Conservation (phyloP, 78 protist genomes). For the Dictyostelium brefeldianum region DNA sequence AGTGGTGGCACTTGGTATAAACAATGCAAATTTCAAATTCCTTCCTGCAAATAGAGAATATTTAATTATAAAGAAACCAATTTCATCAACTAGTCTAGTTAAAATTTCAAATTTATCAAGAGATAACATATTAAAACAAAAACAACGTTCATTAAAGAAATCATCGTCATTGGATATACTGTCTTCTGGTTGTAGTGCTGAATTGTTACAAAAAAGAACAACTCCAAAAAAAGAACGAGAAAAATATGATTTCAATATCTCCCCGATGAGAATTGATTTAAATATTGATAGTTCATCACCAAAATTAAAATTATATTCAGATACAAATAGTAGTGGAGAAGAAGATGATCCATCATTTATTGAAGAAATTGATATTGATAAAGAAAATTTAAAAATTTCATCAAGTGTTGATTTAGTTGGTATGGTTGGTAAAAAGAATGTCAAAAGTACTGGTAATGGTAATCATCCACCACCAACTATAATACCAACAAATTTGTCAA, state of each 20-base stretch:
- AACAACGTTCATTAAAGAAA: not conserved
- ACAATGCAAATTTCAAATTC: not conserved
- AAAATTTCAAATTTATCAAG: not conserved
- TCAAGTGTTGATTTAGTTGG: not conserved
- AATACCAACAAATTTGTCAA: not conserved
- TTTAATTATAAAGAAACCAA: slow-evolving; percentile 9
- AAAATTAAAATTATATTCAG: not conserved
- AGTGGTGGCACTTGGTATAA: not conserved
- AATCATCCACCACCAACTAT: slow-evolving; percentile 9
- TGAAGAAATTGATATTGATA: not conserved
- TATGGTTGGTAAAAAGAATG: no score
- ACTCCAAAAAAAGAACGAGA: not conserved
- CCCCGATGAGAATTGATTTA: slow-evolving; percentile 1
- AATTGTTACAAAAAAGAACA: not conserved
- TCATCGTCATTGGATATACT: not conserved
- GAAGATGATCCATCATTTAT: not conserved
- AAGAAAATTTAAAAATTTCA: no score
- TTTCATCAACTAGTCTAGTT: not conserved
- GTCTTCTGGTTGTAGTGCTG: not conserved
- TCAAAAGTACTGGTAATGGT: no score
- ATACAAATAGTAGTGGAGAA: not conserved
- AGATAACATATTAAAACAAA: not conserved
- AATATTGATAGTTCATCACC: not conserved
- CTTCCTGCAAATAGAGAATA: not conserved
- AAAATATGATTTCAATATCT: slow-evolving; percentile 10